phyloP scores from a whole-genome alignment of 305 asterid genomes.

The Solanum hybrid region DNA sequence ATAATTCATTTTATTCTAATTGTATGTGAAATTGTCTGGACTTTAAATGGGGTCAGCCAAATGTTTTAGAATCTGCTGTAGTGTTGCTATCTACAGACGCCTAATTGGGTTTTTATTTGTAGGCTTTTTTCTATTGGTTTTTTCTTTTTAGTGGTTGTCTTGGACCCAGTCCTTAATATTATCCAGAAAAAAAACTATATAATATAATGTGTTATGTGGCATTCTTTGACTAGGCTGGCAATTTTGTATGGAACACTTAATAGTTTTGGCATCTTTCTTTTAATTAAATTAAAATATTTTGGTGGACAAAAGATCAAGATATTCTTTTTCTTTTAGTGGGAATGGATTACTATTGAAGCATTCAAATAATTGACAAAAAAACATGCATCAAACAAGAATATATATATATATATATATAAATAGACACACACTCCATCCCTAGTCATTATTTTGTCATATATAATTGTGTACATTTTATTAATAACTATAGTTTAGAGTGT shows the following conservation, averaged over 20 bases:
- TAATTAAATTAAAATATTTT: background rate
- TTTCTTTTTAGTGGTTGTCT: background rate
- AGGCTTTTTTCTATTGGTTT: background rate
- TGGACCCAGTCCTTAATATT: background rate
- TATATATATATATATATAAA: background rate
- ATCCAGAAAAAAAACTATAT: background rate
- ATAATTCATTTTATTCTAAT: background rate
- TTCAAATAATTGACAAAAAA: background rate
- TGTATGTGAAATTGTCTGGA: background rate
- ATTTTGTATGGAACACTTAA: background rate
- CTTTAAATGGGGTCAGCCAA: background rate
- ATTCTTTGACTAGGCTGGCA: slow-evolving; percentile 7
- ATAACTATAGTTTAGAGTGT: background rate
- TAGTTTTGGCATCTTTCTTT: background rate
- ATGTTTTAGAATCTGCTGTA: slow-evolving; percentile 9
- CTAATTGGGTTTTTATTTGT: slow-evolving; percentile 12
- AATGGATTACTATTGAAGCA: background rate
- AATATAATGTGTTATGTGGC: background rate
- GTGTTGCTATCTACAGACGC: slow-evolving; percentile 42
- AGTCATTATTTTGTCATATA: background rate
- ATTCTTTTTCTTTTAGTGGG: background rate
- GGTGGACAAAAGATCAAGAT: background rate
- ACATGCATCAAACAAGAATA: background rate
- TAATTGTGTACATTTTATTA: background rate
- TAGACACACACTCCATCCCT: background rate